Percentiles rank a stretch among this genome's conserved stretches.
phyloP scores from a whole-genome alignment of 2,329 filamentous ascomycete genomes.

The Podosphaera leucotricha region DNA sequence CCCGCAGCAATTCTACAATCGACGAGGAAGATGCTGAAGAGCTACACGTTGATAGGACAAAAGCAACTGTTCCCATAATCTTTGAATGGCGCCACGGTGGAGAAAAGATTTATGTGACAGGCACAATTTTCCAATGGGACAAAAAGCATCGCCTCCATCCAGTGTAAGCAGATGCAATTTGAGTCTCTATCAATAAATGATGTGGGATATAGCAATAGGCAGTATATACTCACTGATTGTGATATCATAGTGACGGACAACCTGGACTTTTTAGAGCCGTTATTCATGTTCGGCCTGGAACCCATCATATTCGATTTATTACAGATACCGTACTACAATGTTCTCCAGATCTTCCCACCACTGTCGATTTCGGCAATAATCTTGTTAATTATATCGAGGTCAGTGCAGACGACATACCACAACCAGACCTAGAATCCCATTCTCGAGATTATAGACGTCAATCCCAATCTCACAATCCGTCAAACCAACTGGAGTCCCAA shows the following conservation, averaged over 20 bases:
- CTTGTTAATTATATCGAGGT: conserved; percentile 97
- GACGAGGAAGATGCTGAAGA: conserved; percentile 72
- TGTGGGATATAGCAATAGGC: not conserved
- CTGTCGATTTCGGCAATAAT: conserved; percentile 94
- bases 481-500: conserved; percentile 10
- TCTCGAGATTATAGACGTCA: conserved; percentile 1
- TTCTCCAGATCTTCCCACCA: conserved; percentile 68
- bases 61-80: conserved; percentile 57
- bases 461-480: conserved; percentile 4
- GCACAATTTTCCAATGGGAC: conserved; percentile 94
- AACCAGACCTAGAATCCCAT: conserved; percentile 5
- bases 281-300: conserved; percentile 71
- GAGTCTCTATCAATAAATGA: not conserved
- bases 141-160: conserved; percentile 71
- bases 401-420: conserved; percentile 41
- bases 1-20: conserved; percentile 35
- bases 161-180: conserved; percentile 32
- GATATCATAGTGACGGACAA: conserved; percentile 16
- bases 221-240: not conserved
- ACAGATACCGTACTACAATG: conserved; percentile 87
- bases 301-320: conserved; percentile 89
- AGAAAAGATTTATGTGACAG: conserved; percentile 86
- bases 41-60: conserved; percentile 48
- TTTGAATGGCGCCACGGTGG: conserved; percentile 62
- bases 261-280: conserved; percentile 49